Evolutionary conservation across 225 moss, liverwort and hornwort genomes (phyloP), one percentile per base, ranked within the genome.

Genomic region (Physcomitrellopsis africana): DNA sequence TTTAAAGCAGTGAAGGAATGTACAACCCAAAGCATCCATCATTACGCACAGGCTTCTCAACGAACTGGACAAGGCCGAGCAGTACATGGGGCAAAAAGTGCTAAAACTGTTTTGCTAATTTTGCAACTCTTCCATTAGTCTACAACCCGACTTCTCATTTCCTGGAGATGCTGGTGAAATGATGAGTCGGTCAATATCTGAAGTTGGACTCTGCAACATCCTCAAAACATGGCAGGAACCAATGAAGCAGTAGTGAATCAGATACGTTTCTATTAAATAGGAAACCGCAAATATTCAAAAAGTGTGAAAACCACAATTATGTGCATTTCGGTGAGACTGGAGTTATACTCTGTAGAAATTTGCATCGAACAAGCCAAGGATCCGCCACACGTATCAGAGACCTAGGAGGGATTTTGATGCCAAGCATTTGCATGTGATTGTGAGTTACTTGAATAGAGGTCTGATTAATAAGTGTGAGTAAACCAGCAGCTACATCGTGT

Each of bases 401-500:
- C 11, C 7, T 8, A 9, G 60, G 11, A 4, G 18, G 42, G 8
- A 49, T 17, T 49, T 67, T 17, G 8, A 72, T 67, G 32, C 13
- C 59, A 60, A 79, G 65, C 60, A 71, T 53, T 24, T 75, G 37
- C 47, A 69, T 11, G 1, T 16, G 15, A 10, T n/a, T 13, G 8
- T 58, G 55, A 72, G 63, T 57, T 56, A 53, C 46, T 72, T 80
- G 61, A 26, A 26, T 10, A 0, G 43, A n/a, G 19, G 82, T 81
- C 77, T 84, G 82, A 58, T 80, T 74, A 19, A 87, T 77, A 60
- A 87, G 65, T 76, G 84, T 79, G 73, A 82, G 80, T 44, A 87
- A 74, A 48, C 71, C 79, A 61, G 68, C 74, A 55, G 84, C 87
- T 20, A 79, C 84, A 80, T 84, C 84, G 68, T 87, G 82, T 5